These are phyloP conservation scores for Hirsutella thompsonii DNA, from an alignment of 2,329 filamentous ascomycete species.

Conservation along the genomic window DNA sequence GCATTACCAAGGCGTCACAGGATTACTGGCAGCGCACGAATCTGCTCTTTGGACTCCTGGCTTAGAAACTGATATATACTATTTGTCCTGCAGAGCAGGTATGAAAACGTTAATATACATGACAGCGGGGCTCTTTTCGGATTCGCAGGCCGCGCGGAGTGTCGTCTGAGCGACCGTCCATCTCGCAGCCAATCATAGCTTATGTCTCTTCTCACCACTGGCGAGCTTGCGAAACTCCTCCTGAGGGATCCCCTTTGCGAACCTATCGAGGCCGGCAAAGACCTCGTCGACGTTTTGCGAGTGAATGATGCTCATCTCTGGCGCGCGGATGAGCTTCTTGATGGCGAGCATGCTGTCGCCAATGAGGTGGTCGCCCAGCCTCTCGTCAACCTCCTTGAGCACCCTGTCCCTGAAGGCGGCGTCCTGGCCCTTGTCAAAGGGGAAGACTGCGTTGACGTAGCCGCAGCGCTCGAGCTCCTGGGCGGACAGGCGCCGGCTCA, in stretches of 20 bases:
- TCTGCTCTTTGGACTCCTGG: slow-evolving; percentile 68
- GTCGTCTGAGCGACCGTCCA: no score
- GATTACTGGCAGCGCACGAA: slow-evolving; percentile 79
- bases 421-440: slow-evolving; percentile 44
- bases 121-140: no score
- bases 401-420: slow-evolving; percentile 60
- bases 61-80: slow-evolving; percentile 18
- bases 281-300: slow-evolving; percentile 71
- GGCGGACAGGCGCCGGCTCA: slow-evolving; percentile 65
- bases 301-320: slow-evolving; percentile 62
- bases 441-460: slow-evolving; percentile 77
- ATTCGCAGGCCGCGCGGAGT: no score
- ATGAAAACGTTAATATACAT: not conserved
- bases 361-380: slow-evolving; percentile 67
- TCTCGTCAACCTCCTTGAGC: slow-evolving; percentile 66
- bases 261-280: slow-evolving; percentile 72
- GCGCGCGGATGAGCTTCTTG: slow-evolving; percentile 68
- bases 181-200: slow-evolving; percentile 47
- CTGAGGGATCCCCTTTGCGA: slow-evolving; percentile 70
- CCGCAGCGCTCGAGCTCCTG: slow-evolving; percentile 64
- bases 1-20: slow-evolving; percentile 48
- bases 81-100: no score
- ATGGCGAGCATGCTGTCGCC: slow-evolving; percentile 69
- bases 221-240: slow-evolving; percentile 80
- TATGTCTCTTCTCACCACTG: slow-evolving; percentile 84